Conservation (phyloP, 2,329 filamentous ascomycete species). For the Penicillium sp. region DNA sequence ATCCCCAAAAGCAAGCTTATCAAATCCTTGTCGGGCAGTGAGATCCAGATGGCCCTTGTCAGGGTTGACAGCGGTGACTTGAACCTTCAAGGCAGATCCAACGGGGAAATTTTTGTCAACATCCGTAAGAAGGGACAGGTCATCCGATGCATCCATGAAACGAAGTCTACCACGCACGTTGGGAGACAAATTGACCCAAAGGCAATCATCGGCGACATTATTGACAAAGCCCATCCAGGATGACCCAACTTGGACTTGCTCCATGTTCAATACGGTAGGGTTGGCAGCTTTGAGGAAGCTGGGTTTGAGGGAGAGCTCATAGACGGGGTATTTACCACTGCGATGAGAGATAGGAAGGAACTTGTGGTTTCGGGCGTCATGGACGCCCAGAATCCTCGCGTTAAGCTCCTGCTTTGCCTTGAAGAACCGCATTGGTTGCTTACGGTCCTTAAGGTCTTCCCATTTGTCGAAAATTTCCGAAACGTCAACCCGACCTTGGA, state of each 20-base stretch:
- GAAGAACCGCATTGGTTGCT: slow-evolving; percentile 71
- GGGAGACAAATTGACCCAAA: slow-evolving; percentile 89
- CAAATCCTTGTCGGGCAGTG: slow-evolving; percentile 63
- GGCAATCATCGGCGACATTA: slow-evolving; percentile 69
- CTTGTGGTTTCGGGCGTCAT: slow-evolving; percentile 82
- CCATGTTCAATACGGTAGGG: slow-evolving; percentile 61
- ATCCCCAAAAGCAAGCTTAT: slow-evolving; percentile 61
- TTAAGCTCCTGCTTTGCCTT: slow-evolving; percentile 62
- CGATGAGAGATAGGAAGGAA: slow-evolving; percentile 90
- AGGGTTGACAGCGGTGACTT: slow-evolving; percentile 67
- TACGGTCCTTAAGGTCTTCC: slow-evolving; percentile 78
- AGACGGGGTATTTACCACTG: slow-evolving; percentile 67
- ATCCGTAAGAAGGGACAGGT: slow-evolving; percentile 71
- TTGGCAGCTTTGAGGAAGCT: slow-evolving; percentile 51
- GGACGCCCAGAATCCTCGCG: slow-evolving; percentile 76
- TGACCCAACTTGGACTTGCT: slow-evolving; percentile 65
- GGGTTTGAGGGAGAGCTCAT: slow-evolving; percentile 79
- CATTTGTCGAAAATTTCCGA: slow-evolving; percentile 85
- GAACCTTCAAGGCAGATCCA: slow-evolving; percentile 79
- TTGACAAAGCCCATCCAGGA: slow-evolving; percentile 81
- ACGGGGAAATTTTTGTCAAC: slow-evolving; percentile 75
- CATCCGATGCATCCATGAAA: slow-evolving; percentile 78
- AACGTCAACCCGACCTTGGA: slow-evolving; percentile 88
- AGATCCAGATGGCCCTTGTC: slow-evolving; percentile 74
- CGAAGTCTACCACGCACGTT: slow-evolving; percentile 78